Evolutionary conservation across 148 eudicot species (phyloP), one percentile per base, ranked within the genome.

Genomic region (Dianthus caryophyllus): DNA sequence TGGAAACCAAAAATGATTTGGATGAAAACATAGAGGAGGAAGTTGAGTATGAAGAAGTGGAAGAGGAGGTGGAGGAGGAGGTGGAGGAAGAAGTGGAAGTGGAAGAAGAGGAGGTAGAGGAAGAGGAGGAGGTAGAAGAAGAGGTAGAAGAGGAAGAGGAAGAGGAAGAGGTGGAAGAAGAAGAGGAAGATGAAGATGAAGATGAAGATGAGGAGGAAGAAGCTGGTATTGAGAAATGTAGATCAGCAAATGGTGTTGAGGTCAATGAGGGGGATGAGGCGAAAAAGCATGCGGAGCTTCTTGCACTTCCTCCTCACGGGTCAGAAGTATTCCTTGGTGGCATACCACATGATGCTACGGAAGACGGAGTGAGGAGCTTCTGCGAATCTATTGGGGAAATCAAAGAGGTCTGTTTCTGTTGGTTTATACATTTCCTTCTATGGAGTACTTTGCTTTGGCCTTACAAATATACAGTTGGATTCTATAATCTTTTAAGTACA

Each of bases 291-390:
- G 88, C 85, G 8, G 88, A 88, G 70, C 90, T 95, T 70, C 91
- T 95, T 79, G 81, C 93, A 22, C 93, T 88, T 67, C 99, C 99
- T 38, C 96, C 97, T 65, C 96, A 95, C 75, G 99, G 99, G 30
- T 90, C 97, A 30, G 97, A 95, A 71, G 96, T 95, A 8, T 95
- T 83, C 76, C 64, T 90, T 68, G 99, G 99, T 72, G 90, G 90
- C 57, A 81, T 95, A 79, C 83, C 92, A 29, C 87, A 67, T 46
- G 89, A 86, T 84, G 88, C 83, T 77, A 81, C 87, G 15, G 97
- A 88, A 79, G 89, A 76, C 58, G 96, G 86, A 25, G 65, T 94
- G 54, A 86, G 79, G 73, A 74, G 67, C 61, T 88, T 95, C 60
- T 90, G 99, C 81, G 91, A 90, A 82, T 66, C 89, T 61, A 68